Conservation (phyloP, 1,139 yeast species). For the Protomyces lactucae-debilis region DNA sequence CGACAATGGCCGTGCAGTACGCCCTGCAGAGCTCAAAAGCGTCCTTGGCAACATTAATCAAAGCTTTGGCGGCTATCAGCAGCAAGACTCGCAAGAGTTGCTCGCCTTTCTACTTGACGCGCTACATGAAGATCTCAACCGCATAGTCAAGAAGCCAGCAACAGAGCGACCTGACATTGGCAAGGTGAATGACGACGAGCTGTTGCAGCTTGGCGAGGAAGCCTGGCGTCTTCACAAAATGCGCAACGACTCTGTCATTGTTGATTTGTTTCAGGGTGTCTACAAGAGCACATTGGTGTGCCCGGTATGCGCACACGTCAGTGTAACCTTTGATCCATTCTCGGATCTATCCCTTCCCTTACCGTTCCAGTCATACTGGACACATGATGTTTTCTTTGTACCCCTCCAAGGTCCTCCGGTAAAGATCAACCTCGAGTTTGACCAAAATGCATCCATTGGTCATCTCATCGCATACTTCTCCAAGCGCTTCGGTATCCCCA, state of each 20-base stretch:
- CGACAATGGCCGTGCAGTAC: constrained; percentile 35
- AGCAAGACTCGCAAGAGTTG: constrained; percentile 95
- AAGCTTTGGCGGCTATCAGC: constrained; percentile 81
- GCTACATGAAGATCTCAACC: constrained; percentile 85
- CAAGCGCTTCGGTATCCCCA: constrained; percentile 47
- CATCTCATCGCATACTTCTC: constrained; percentile 63
- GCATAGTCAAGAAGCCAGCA: constrained; percentile 75
- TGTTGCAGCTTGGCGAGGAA: constrained; percentile 58
- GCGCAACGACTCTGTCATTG: constrained; percentile 79
- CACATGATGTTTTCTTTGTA: constrained; percentile 57
- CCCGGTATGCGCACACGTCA: constrained; percentile 74
- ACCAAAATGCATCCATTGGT: constrained; percentile 58
- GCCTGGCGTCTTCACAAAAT: constrained; percentile 78
- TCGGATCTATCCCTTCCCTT: constrained; percentile 85
- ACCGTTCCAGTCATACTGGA: constrained; percentile 75
- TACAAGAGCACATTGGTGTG: constrained; percentile 86
- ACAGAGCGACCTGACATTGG: constrained; percentile 79
- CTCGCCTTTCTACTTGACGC: constrained; percentile 86
- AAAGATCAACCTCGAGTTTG: constrained; percentile 53
- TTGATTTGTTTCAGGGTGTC: constrained; percentile 82
- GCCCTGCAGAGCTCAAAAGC: constrained; percentile 74
- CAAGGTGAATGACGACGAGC: constrained; percentile 51
- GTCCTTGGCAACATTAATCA: constrained; percentile 75
- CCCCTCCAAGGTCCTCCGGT: constrained; percentile 51
- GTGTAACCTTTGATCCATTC: constrained; percentile 91